Evolutionary conservation across 1,284 basidiomycete species (phyloP), one percentile per base, ranked within the genome.

Genomic region (Gymnopus androsaceus): DNA sequence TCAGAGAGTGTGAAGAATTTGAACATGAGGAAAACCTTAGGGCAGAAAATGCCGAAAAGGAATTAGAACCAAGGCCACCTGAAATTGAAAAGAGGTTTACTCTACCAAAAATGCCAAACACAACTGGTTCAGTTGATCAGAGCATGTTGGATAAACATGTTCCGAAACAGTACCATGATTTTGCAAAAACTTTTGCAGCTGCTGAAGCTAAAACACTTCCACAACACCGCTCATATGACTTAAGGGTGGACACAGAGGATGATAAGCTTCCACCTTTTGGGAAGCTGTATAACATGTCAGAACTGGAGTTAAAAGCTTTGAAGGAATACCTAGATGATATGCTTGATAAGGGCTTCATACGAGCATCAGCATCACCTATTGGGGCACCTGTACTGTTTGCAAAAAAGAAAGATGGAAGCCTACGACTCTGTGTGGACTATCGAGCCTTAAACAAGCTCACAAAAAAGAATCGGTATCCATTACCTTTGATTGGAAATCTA

Each of bases 201-300:
- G 25, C 7, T 7, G 50, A 51, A 42, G 50, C 50, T n/a, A 30
- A 42, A 17, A n/a, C 25, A 4, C 25, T 51, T 11, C 37, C 50
- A n/a, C 38, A 36, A 4, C 50, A 51, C 31, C 19, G 49, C 38
- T 36, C 49, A 21, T 51, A 51, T n/a, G 21, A 51, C n/a, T 5
- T 51, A 9, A n/a, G 15, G 11, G 40, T 51, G 19, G 36, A 51
- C 8, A 51, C 21, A 4, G 49, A 40, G 27, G 19, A 51, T 23
- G 27, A 40, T 15, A 23, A 37, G 8, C 15, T 51, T 11, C 49
- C 49, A 23, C 36, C 36, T 7, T 4, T 41, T 2, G 51, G 51
- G 4, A 52, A 52, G 23, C 28, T 52, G 3, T 52, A 52, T 23
- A 52, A 52, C 31, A 41, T 52, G 38, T 52, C 51, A 44, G 51